Base-by-base conservation (phyloP, 1,139 yeast genomes). In the Protomyces pachydermus region DNA sequence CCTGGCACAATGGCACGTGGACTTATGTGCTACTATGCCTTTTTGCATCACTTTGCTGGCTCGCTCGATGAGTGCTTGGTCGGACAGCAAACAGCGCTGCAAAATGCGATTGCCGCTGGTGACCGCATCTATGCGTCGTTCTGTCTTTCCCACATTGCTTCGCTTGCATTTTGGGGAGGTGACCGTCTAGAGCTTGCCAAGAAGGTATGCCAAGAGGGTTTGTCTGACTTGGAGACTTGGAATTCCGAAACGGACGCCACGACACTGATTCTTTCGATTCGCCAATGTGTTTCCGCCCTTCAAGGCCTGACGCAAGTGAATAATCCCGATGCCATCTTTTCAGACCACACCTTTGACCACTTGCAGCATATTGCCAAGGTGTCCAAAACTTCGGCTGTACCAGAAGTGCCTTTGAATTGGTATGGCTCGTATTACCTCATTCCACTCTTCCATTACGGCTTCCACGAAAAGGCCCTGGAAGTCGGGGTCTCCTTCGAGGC, bases 71-170 rank as follows among this genome's bases (percentile, higher is more conserved):
- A 53, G 34, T 39, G 54, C 14, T 18, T 39, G 3, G 16, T 25
- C 2, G 34, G 48, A 12, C 20, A 37, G 14, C 42, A 54, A 12
- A 38, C 35, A 1, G 64, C 60, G 3, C 28, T 61, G 10, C 23
- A 48, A 25, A 56, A 60, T 34, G 66, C 69, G 1, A 45, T 67
- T 20, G 50, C 57, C 10, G 50, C 67, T 3, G 69, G 69, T 20
- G 68, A 67, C 45, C 32, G 34, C 16, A 9, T 37, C 63, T 35
- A 48, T 65, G 48, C 67, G 65, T 53, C 54, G 51, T 18, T 65
- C 57, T 39, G 58, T 66, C 25, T 48, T 51, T 38, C 58, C 14
- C 35, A 14, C 65, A 32, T 37, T 56, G 32, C 37, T 60, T 25
- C 45, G 12, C 38, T 23, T n/a, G 18, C 42, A 37, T 67, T 61